These are phyloP conservation scores for Chondrus crispus DNA, from an alignment of 23 red algal genomes.

Conservation along the genomic window DNA sequence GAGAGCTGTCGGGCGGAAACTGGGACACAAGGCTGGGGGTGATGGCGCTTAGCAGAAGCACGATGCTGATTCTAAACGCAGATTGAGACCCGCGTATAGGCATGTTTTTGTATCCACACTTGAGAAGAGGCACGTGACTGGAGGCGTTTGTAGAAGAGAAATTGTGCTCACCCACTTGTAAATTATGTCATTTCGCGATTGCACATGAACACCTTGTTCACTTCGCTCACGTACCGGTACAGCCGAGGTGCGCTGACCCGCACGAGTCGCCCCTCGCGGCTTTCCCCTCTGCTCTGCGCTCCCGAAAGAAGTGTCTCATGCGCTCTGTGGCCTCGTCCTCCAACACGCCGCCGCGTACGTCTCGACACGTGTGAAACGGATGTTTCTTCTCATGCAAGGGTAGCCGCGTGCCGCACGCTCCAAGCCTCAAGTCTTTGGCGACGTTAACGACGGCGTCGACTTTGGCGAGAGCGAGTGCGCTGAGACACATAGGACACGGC, in stretches of 20 bases:
- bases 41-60: background rate
- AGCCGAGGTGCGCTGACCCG: background rate
- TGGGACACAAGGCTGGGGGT: slow-evolving; percentile 23
- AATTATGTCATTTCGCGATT: too few species aligned
- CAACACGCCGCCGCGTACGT: slow-evolving; percentile 53
- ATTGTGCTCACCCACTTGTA: too few species aligned
- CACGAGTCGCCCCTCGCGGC: background rate
- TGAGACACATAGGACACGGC: slow-evolving; percentile 94
- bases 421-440: slow-evolving; percentile 78
- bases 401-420: slow-evolving; percentile 82
- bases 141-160: too few species aligned
- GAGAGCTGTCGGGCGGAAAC: background rate
- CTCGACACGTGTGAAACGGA: slow-evolving; percentile 46
- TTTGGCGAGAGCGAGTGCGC: slow-evolving; percentile 68
- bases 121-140: too few species aligned
- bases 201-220: too few species aligned
- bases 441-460: slow-evolving; percentile 78
- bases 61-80: slow-evolving; percentile 35
- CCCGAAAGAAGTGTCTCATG: slow-evolving; percentile 57
- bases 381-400: slow-evolving; percentile 37
- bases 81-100: too few species aligned
- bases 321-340: slow-evolving; percentile 20
- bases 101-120: too few species aligned
- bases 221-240: too few species aligned
- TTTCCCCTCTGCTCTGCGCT: slow-evolving; percentile 29